Evolutionary conservation across 169 alveolate species (phyloP).

Genomic region (Babesia ovis): DNA sequence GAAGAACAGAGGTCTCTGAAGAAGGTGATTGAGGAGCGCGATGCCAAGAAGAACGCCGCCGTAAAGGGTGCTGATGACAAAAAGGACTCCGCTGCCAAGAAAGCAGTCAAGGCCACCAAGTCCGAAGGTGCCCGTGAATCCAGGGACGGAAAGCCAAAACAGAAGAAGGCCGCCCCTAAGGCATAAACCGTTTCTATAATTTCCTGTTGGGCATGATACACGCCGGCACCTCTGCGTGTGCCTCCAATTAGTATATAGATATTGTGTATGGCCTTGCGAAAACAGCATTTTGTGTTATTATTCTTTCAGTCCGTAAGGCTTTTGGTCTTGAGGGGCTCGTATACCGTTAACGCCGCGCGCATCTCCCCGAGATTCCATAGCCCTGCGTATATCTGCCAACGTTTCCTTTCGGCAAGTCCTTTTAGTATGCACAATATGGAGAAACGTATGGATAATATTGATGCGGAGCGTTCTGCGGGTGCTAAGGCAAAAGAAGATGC

Average conservation of each 20-base stretch:
- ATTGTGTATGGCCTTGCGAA: conserved; percentile 24
- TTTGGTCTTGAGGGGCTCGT: conserved; percentile 7
- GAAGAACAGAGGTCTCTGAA: conserved; percentile 89
- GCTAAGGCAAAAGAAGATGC: conserved; percentile 32
- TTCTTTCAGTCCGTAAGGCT: conserved; percentile 29
- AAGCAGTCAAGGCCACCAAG: conserved; percentile 32
- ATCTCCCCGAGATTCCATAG: conserved; percentile 9
- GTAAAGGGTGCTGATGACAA: conserved; percentile 30
- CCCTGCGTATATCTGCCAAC: conserved; percentile 4
- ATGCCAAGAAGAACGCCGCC: conserved; percentile 62
- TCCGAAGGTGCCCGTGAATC: conserved; percentile 51
- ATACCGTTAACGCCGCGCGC: not conserved
- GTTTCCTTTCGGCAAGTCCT: not conserved
- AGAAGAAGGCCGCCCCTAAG: conserved; percentile 50
- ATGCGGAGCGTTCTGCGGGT: not conserved
- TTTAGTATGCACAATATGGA: conserved; percentile 2
- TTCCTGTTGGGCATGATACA: conserved; percentile 23
- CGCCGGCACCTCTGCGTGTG: not conserved
- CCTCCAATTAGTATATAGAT: not conserved
- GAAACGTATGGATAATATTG: conserved; percentile 28
- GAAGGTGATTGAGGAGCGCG: conserved; percentile 77
- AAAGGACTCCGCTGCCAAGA: conserved; percentile 20
- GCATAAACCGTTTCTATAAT: conserved; percentile 14
- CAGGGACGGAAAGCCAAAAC: conserved; percentile 40
- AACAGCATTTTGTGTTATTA: conserved; percentile 2